phyloP scores from a whole-genome alignment of 2,329 filamentous ascomycete species.

The Akanthomyces lecanii region DNA sequence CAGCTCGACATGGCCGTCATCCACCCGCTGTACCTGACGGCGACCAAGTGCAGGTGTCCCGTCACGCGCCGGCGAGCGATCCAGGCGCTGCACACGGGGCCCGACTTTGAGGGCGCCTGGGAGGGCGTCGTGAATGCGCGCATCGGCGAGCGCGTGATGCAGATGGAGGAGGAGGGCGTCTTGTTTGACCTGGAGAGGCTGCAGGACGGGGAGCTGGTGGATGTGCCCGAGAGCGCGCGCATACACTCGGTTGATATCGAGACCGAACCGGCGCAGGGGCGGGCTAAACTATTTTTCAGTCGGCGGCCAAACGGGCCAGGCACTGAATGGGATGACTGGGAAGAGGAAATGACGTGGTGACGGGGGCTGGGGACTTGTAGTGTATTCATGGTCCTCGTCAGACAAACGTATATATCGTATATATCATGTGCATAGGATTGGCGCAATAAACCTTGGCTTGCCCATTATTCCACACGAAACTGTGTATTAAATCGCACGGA shows the following conservation, averaged over 20 bases:
- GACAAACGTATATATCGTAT: too few relatives aligned
- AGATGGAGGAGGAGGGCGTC: conserved; percentile 18
- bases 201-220: conserved; percentile 20
- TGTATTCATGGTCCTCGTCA: too few relatives aligned
- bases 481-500: too few relatives aligned
- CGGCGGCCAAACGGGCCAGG: conserved; percentile 6
- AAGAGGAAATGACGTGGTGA: conserved; percentile 10
- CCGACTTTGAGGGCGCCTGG: conserved; percentile 17
- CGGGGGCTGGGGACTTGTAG: too few relatives aligned
- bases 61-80: conserved; percentile 18
- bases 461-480: too few relatives aligned
- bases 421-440: too few relatives aligned
- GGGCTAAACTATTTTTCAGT: conserved; percentile 12
- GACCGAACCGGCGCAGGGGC: conserved; percentile 4
- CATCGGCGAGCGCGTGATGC: conserved; percentile 16
- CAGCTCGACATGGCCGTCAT: conserved; percentile 19
- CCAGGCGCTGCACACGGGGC: conserved; percentile 8
- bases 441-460: too few relatives aligned
- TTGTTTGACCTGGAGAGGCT: conserved; percentile 6
- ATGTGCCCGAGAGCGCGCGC: conserved; percentile 15
- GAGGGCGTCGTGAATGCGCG: conserved; percentile 15
- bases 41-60: conserved; percentile 19
- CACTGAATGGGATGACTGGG: conserved; percentile 5
- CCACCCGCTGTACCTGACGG: conserved; percentile 19
- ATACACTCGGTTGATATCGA: conserved; percentile 16